Evolutionary conservation across 106 monocot genomes (phyloP).

Genomic region (Chionographis japonica): DNA sequence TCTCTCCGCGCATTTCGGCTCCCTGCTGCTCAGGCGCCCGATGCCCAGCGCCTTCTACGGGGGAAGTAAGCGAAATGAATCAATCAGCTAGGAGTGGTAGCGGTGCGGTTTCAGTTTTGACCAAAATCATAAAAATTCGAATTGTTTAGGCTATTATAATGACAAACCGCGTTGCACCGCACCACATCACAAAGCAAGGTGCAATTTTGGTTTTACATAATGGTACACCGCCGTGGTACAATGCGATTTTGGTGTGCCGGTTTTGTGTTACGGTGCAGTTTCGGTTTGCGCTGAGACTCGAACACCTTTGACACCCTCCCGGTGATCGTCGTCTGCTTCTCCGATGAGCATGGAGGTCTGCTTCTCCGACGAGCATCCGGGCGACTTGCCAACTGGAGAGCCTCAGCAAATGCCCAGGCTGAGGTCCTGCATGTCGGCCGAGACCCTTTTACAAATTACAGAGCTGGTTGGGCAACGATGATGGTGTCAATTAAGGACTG

Average conservation of each 20-base stretch:
- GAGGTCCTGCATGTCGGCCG: constrained; percentile 44
- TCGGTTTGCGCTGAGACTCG: constrained; percentile 33
- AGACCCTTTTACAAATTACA: constrained; percentile 37
- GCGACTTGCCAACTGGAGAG: not conserved
- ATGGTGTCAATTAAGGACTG: not conserved
- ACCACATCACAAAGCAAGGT: too few relatives aligned
- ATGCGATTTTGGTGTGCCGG: too few relatives aligned
- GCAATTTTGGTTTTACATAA: too few relatives aligned
- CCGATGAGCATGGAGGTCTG: constrained; percentile 33
- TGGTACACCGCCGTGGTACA: not conserved
- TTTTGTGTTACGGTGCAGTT: too few relatives aligned
- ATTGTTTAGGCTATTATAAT: too few relatives aligned
- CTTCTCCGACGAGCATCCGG: constrained; percentile 22
- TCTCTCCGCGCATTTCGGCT: constrained; percentile 14
- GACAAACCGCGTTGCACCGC: too few relatives aligned
- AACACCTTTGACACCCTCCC: constrained; percentile 60
- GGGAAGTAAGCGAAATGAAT: too few relatives aligned
- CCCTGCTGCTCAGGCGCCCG: constrained; percentile 14
- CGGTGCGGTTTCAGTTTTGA: too few relatives aligned
- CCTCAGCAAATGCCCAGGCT: constrained; percentile 10
- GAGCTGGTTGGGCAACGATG: constrained; percentile 16
- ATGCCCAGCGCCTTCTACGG: constrained; percentile 26
- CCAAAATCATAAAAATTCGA: too few relatives aligned
- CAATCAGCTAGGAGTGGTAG: too few relatives aligned
- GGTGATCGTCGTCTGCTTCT: constrained; percentile 56